Evolutionary conservation across 2,329 filamentous ascomycete genomes (phyloP), one percentile per base, ranked within the genome.

Genomic region (Fusarium euwallaceae): DNA sequence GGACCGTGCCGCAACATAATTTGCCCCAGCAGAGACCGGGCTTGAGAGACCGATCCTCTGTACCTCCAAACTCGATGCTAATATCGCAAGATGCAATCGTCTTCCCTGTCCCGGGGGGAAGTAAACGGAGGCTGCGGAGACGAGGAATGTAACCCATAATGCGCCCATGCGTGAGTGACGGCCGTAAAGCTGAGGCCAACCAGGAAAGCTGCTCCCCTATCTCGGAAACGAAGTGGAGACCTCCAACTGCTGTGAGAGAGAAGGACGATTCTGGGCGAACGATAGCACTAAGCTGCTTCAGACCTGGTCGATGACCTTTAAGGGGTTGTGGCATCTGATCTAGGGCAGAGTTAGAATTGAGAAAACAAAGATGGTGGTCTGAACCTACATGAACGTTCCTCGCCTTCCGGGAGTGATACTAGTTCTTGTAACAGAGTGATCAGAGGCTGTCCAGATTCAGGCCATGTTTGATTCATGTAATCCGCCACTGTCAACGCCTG

Each of bases 391-490:
- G 8, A 11, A 29, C 29, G 29, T 11, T 37, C n/a, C 4, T 64
- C 4, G 3, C 37, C 17, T 36, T 64, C 34, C 6, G 39, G 9
- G 4, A 8, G 2, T 1, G 17, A 39, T 1, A 70, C 24, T 1
- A 70, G 24, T 2, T 10, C 29, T 32, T 69, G 66, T 0, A 69
- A 0, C 1, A 69, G 29, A 1, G 36, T 2, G 5, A 61, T 7
- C 0, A 58, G 20, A 14, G n/a, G 20, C 0, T 4, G 6, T 0
- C 27, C 43, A 10, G 70, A 48, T 0, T n/a, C 34, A 0, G 70
- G 70, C 70, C 70, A 72, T 4, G 61, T 69, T 36, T 72, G 64
- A 1, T 51, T 4, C 56, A 72, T 48, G 1, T 71, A 72, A 10
- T 72, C 55, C 0, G 4, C 14, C 10, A 65, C 17, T 11, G 29